Evolutionary conservation across 371 early-diverging fungal species (phyloP).

Genomic region (Smittium mucronatum): DNA sequence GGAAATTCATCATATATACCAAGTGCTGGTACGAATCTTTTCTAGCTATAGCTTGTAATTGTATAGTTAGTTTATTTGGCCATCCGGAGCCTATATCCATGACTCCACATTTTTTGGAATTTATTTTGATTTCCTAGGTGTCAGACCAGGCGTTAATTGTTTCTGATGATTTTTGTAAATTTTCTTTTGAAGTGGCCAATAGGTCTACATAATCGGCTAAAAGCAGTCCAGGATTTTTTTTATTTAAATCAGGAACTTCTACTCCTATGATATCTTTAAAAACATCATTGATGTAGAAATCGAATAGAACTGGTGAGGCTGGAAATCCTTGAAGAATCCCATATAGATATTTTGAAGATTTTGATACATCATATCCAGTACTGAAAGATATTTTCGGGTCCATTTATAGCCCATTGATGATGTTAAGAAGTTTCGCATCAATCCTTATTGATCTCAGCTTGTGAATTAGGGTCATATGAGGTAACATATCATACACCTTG

Average conservation of each 20-base stretch:
- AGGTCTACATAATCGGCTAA: not conserved
- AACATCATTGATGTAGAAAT: too few species aligned
- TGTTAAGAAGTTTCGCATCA: not conserved
- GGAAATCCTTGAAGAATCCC: not conserved
- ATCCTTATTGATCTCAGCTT: not conserved
- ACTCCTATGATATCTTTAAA: too few species aligned
- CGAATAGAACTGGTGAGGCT: not conserved
- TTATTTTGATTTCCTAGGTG: too few species aligned
- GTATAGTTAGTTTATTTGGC: too few species aligned
- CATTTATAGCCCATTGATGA: not conserved
- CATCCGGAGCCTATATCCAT: too few species aligned
- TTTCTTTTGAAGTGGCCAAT: not conserved
- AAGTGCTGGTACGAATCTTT: too few species aligned
- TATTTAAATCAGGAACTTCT: not conserved
- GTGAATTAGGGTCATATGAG: not conserved
- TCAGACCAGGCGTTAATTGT: too few species aligned
- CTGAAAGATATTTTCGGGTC: not conserved
- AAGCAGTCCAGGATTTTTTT: not conserved
- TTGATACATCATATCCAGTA: not conserved
- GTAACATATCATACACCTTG: not conserved
- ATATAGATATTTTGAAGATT: not conserved
- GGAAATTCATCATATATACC: too few species aligned
- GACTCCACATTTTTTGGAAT: too few species aligned
- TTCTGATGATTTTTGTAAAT: conserved; percentile 13
- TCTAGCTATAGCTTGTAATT: too few species aligned